Conservation (phyloP, 345 rosid genomes). For the Populus ilicifolia region DNA sequence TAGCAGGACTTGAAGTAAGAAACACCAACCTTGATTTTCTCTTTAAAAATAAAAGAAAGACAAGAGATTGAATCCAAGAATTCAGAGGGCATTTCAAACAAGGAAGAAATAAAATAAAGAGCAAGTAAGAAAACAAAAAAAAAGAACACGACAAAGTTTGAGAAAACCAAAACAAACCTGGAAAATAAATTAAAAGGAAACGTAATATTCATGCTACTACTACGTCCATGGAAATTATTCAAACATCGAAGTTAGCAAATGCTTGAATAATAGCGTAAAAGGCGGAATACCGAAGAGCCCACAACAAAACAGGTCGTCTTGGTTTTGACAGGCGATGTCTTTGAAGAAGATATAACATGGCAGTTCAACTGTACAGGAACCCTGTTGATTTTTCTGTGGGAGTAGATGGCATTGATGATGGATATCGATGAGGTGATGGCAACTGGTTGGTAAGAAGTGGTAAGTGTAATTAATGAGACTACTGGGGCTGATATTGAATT, state of each 20-base stretch:
- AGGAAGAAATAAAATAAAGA: conserved; percentile 13
- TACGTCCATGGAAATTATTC: neutral
- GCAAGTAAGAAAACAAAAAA: conserved; percentile 13
- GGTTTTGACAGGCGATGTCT: conserved; percentile 22
- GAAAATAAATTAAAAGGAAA: conserved; percentile 21
- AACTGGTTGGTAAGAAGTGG: conserved; percentile 24
- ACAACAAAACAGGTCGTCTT: neutral
- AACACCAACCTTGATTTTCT: neutral
- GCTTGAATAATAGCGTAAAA: conserved; percentile 35
- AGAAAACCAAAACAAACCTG: neutral
- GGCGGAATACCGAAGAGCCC: conserved; percentile 32
- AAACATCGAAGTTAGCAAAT: conserved; percentile 47
- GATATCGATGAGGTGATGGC: neutral
- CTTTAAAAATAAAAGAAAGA: neutral
- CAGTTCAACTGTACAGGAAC: neutral
- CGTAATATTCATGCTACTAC: neutral
- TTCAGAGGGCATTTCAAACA: neutral
- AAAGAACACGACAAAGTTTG: conserved; percentile 45
- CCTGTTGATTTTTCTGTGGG: neutral
- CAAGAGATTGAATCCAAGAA: conserved; percentile 8
- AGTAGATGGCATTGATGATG: neutral
- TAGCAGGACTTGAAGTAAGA: conserved; percentile 9
- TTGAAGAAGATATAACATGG: neutral
- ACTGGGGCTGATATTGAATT: conserved; percentile 24
- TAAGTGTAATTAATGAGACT: conserved; percentile 47